Evolutionary conservation across 805 yeast genomes (phyloP).

Genomic region (Spathaspora boniae): DNA sequence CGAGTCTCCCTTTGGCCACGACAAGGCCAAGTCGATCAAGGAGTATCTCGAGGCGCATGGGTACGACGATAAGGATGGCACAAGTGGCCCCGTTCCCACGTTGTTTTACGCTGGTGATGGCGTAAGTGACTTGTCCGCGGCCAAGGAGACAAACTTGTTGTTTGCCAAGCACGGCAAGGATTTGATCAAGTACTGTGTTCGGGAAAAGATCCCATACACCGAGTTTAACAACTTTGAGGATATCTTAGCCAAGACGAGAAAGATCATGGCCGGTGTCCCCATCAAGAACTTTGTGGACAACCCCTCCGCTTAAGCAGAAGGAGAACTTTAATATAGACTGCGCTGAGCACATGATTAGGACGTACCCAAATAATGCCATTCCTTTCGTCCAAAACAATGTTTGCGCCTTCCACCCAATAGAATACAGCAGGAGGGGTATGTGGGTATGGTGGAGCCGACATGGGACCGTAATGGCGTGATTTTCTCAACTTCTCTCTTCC

Average conservation of each 20-base stretch:
- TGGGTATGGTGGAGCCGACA: too few species aligned
- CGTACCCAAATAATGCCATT: too few species aligned
- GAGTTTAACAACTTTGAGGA: constrained; percentile 77
- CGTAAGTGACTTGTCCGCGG: constrained; percentile 91
- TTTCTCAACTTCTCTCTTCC: too few species aligned
- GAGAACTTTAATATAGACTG: too few species aligned
- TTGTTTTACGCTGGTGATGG: constrained; percentile 98
- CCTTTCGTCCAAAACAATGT: too few species aligned
- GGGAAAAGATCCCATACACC: constrained; percentile 77
- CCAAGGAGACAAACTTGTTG: constrained; percentile 87
- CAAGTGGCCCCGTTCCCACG: constrained; percentile 43
- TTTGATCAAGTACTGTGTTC: constrained; percentile 76
- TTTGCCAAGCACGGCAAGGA: constrained; percentile 94
- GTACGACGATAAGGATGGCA: constrained; percentile 21
- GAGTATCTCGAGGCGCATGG: constrained; percentile 35
- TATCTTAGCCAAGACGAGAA: constrained; percentile 59
- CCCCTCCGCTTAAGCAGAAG: constrained; percentile 5
- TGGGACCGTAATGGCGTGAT: too few species aligned
- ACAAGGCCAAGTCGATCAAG: constrained; percentile 79
- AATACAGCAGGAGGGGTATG: too few species aligned
- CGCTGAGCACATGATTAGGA: too few species aligned
- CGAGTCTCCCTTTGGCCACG: constrained; percentile 89
- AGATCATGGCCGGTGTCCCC: constrained; percentile 37
- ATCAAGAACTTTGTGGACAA: constrained; percentile 25
- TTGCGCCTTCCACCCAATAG: too few species aligned